phyloP scores from a whole-genome alignment of 139 green algal species.

The Chlamydomonas sp. region DNA sequence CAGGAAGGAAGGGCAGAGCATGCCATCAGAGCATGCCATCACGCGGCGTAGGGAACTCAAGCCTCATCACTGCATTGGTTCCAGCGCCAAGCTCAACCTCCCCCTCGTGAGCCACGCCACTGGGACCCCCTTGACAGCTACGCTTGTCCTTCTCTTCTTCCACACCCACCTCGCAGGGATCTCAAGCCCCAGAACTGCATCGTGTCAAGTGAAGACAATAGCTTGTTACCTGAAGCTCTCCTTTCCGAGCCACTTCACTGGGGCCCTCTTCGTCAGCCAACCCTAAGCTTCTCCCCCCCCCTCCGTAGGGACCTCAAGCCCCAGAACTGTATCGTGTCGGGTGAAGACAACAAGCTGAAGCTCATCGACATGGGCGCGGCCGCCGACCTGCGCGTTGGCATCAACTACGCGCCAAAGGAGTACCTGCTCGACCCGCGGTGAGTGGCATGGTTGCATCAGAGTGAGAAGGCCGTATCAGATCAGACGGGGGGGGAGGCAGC shows the following conservation, averaged over 20 bases:
- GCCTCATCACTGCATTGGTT: no score
- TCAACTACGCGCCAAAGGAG: conserved; percentile 92
- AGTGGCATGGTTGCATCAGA: no score
- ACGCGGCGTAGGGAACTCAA: no score
- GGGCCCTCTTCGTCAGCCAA: neutral
- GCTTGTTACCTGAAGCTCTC: neutral
- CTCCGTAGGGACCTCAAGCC: conserved; percentile 90
- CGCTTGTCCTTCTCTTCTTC: no score
- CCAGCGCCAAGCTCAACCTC: no score
- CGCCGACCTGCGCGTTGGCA: conserved; percentile 81
- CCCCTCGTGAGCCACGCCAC: no score
- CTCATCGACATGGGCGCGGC: conserved; percentile 87
- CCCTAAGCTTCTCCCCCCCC: no score
- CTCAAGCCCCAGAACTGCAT: conserved; percentile 72
- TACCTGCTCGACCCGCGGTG: conserved; percentile 82
- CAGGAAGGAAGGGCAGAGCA: neutral
- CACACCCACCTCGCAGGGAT: no score
- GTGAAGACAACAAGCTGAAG: conserved; percentile 57
- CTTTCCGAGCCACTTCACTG: neutral
- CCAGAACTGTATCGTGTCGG: conserved; percentile 76
- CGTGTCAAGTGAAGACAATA: conserved; percentile 19
- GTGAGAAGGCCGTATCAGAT: no score
- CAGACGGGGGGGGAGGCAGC: no score
- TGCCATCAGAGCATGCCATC: neutral
- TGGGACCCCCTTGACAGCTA: no score